Conservation (phyloP, 306 rosid species). For the Gleditsia sinensis region DNA sequence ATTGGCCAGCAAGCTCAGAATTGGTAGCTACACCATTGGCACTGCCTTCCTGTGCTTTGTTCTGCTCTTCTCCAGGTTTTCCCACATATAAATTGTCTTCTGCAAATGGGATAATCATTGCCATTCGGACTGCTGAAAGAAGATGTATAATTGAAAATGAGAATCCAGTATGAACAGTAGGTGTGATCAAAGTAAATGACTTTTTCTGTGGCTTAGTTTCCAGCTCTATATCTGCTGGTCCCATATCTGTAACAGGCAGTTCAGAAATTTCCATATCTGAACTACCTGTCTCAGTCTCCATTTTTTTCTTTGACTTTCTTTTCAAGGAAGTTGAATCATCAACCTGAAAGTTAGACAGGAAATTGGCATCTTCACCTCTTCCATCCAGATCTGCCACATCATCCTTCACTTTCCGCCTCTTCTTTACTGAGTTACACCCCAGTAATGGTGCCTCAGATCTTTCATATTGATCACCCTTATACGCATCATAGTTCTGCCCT, state of each 20-base stretch:
- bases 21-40: slow-evolving; percentile 42
- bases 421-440: slow-evolving; percentile 62
- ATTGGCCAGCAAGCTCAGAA: slow-evolving; percentile 56
- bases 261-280: slow-evolving; percentile 70
- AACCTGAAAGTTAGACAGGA: slow-evolving; percentile 41
- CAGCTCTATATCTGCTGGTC: slow-evolving; percentile 64
- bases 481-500: slow-evolving; percentile 52
- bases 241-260: slow-evolving; percentile 52
- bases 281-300: slow-evolving; percentile 55
- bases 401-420: slow-evolving; percentile 75
- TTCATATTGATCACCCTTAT: slow-evolving; percentile 47
- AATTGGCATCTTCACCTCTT: slow-evolving; percentile 56
- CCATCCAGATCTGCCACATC: slow-evolving; percentile 41
- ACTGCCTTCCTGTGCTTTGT: slow-evolving; percentile 46
- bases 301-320: slow-evolving; percentile 71
- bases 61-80: slow-evolving; percentile 55
- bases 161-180: slow-evolving; percentile 92
- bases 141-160: slow-evolving; percentile 93
- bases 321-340: slow-evolving; percentile 56
- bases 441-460: slow-evolving; percentile 68
- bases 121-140: slow-evolving; percentile 94
- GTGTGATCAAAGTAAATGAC: slow-evolving; percentile 78
- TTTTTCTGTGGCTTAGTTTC: slow-evolving; percentile 88
- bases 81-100: slow-evolving; percentile 65
- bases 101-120: slow-evolving; percentile 73